phyloP scores from a whole-genome alignment of 108 stramenopile genomes.

The Skeletonema menzelii region DNA sequence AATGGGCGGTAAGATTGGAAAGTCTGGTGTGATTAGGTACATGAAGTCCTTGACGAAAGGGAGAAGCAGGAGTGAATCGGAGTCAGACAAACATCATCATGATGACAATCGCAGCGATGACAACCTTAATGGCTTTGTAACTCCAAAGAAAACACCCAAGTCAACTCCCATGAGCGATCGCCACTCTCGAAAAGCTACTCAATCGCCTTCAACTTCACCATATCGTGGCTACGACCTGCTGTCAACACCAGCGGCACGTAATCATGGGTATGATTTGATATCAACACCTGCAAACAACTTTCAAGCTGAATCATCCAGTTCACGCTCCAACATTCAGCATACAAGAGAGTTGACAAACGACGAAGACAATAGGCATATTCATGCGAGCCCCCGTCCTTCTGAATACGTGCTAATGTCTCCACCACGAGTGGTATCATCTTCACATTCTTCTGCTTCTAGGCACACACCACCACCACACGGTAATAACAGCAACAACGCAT shows the following conservation, averaged over 20 bases:
- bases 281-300: neutral
- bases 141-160: neutral
- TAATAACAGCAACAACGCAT: neutral
- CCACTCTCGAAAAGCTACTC: neutral
- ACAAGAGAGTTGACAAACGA: neutral
- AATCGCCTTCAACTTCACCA: neutral
- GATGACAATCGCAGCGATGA: neutral
- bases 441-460: neutral
- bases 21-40: slow-evolving; percentile 11
- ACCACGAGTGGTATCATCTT: neutral
- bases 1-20: neutral
- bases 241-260: neutral
- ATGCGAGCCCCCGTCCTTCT: neutral
- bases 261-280: neutral
- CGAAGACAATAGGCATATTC: neutral
- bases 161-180: neutral
- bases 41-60: slow-evolving; percentile 5
- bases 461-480: neutral
- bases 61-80: neutral
- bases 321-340: neutral
- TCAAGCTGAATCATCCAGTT: neutral
- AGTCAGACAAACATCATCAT: neutral
- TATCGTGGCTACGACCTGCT: neutral
- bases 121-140: neutral
- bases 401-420: neutral